A percentile compares a stretch with the other conserved stretches of the same genome.
Evolutionary conservation across 805 yeast species (phyloP).

Genomic region (Limtongia smithiae): DNA sequence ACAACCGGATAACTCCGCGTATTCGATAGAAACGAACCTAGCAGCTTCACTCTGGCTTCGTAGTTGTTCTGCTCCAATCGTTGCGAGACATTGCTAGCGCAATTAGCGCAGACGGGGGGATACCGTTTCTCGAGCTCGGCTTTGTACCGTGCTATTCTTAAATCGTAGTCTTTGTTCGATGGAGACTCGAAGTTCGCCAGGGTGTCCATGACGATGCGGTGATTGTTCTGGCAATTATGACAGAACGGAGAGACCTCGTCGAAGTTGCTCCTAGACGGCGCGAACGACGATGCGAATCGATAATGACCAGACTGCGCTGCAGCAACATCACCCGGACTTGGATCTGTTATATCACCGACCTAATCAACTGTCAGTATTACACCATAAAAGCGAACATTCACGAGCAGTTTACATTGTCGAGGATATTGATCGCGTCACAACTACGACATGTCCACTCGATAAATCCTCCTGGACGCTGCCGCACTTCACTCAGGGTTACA

Average conservation of each 20-base stretch:
- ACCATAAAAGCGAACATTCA: background rate
- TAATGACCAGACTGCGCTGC: background rate
- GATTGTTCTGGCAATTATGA: conserved; percentile 14
- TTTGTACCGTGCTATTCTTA: conserved; percentile 8
- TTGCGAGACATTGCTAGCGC: conserved; percentile 3
- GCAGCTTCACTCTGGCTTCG: conserved; percentile 13
- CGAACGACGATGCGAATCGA: too few species aligned
- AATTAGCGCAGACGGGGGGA: conserved; percentile 20
- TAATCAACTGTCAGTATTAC: background rate
- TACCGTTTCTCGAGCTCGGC: conserved; percentile 19
- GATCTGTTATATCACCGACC: conserved; percentile 21
- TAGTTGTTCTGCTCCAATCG: conserved; percentile 14
- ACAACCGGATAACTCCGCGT: too few species aligned
- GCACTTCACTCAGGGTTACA: background rate
- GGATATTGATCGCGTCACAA: conserved; percentile 21
- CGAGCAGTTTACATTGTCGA: conserved; percentile 15
- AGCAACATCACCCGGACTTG: conserved; percentile 8
- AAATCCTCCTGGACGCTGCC: background rate
- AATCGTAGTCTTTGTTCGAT: conserved; percentile 1
- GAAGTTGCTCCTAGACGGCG: too few species aligned
- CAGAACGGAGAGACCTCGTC: conserved; percentile 26
- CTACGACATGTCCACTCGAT: conserved; percentile 18
- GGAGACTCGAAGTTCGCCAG: conserved; percentile 17
- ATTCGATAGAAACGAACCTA: conserved; percentile 15
- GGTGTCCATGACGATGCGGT: conserved; percentile 17